Conservation (phyloP, 2,329 filamentous ascomycete species). For the Sphaerulina populicola region DNA sequence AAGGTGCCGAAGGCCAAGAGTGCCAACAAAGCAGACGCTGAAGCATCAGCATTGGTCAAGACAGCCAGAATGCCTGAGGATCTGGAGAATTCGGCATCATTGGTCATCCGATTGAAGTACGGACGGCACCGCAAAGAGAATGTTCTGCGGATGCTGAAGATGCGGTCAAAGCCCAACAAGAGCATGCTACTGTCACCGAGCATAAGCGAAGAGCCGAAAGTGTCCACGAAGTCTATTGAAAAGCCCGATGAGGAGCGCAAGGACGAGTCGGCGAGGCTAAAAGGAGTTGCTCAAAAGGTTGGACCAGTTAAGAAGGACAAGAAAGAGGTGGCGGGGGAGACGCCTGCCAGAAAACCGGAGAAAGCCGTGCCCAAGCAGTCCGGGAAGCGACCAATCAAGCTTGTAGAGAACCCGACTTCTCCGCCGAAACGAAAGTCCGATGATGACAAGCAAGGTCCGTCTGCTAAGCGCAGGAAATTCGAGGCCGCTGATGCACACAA, state of each 20-base stretch:
- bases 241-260: conserved; percentile 14
- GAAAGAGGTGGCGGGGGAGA: conserved; percentile 7
- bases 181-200: conserved; percentile 7
- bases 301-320: conserved; percentile 20
- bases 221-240: conserved; percentile 7
- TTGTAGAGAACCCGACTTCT: conserved; percentile 9
- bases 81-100: conserved; percentile 10
- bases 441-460: conserved; percentile 11
- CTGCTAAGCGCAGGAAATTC: conserved; percentile 25
- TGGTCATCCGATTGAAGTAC: conserved; percentile 28
- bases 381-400: conserved; percentile 9
- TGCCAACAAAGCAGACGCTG: conserved; percentile 2
- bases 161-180: conserved; percentile 22
- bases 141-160: conserved; percentile 27
- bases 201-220: conserved; percentile 10
- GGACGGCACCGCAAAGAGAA: conserved; percentile 22
- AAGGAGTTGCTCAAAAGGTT: conserved; percentile 30
- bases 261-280: conserved; percentile 16
- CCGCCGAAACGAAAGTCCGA: conserved; percentile 9
- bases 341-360: conserved; percentile 1
- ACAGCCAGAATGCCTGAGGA: conserved; percentile 1
- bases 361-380: conserved; percentile 6
- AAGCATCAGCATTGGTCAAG: conserved; percentile 17
- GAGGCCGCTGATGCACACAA: conserved; percentile 17
- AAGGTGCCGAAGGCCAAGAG: conserved; percentile 13